These are phyloP conservation scores for Cucurbitaria berberidis DNA, from an alignment of 2,329 filamentous ascomycete species.

Conservation along the genomic window DNA sequence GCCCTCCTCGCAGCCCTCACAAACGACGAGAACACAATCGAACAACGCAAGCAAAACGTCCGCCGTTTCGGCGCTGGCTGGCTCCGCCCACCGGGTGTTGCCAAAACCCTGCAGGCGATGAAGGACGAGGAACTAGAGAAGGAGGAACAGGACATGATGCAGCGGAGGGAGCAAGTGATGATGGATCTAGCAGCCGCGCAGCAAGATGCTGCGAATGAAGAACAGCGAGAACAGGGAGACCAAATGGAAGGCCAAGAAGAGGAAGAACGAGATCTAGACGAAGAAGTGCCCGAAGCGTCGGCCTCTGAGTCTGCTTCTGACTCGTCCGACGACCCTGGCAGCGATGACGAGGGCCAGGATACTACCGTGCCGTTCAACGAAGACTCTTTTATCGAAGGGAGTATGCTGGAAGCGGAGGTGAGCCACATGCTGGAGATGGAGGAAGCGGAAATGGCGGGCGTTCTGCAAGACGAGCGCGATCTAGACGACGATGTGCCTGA, in stretches of 20 bases:
- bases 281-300: slow-evolving; percentile 48
- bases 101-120: slow-evolving; percentile 88
- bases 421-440: slow-evolving; percentile 51
- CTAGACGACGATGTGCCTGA: slow-evolving; percentile 60
- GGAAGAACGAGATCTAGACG: slow-evolving; percentile 49
- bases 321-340: slow-evolving; percentile 44
- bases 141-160: slow-evolving; percentile 79
- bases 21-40: slow-evolving; percentile 77
- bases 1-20: slow-evolving; percentile 72
- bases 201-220: slow-evolving; percentile 54
- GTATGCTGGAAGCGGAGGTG: slow-evolving; percentile 48
- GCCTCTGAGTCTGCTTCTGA: slow-evolving; percentile 30
- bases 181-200: slow-evolving; percentile 71
- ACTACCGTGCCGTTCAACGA: slow-evolving; percentile 57
- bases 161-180: slow-evolving; percentile 72
- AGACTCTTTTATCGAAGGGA: slow-evolving; percentile 56
- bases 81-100: slow-evolving; percentile 86
- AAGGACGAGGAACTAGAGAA: slow-evolving; percentile 88
- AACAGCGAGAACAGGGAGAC: slow-evolving; percentile 51
- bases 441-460: slow-evolving; percentile 55
- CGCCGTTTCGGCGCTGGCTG: slow-evolving; percentile 86
- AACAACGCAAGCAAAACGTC: slow-evolving; percentile 79
- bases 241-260: slow-evolving; percentile 45
- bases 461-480: slow-evolving; percentile 56
- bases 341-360: slow-evolving; percentile 31